Percentiles rank a stretch among this genome's conserved stretches.
phyloP scores from a whole-genome alignment of 768 basidiomycete genomes.

The Tulasnella sp. region DNA sequence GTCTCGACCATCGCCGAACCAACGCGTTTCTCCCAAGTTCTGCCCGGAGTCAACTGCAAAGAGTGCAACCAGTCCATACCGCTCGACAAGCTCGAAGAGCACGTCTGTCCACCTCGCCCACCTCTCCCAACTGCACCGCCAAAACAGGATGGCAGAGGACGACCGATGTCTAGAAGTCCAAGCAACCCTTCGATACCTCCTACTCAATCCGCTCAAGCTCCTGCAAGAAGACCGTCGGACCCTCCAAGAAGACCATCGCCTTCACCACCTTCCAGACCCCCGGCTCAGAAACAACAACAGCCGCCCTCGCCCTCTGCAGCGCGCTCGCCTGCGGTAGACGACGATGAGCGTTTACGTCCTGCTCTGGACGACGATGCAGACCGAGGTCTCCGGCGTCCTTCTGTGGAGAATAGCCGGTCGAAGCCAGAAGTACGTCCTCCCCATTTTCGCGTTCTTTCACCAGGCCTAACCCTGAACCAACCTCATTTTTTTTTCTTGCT shows the following conservation, averaged over 20 bases:
- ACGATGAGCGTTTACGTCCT: background rate
- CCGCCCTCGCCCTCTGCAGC: constrained; percentile 1
- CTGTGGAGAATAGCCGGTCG: background rate
- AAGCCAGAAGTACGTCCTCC: background rate
- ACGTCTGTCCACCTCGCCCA: constrained; percentile 53
- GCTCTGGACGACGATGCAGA: background rate
- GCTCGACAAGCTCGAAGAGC: constrained; percentile 68
- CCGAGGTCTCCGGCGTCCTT: constrained; percentile 15
- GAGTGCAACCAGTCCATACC: constrained; percentile 68
- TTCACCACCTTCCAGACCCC: constrained; percentile 12
- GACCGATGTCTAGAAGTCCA: background rate
- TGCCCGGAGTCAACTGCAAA: constrained; percentile 84
- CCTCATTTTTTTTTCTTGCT: background rate
- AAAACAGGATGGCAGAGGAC: background rate
- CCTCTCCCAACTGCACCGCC: background rate
- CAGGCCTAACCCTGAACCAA: background rate
- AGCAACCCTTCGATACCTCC: constrained; percentile 7
- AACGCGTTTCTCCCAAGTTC: constrained; percentile 61
- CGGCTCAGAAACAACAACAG: background rate
- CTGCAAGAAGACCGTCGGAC: constrained; percentile 16
- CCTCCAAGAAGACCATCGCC: background rate
- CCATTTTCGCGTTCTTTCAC: background rate
- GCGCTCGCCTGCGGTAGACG: background rate
- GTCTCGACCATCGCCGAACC: constrained; percentile 30
- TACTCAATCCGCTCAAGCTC: background rate